These are phyloP conservation scores for Colletotrichum lindemuthianum DNA, from an alignment of 2,329 filamentous ascomycete genomes.

Conservation along the genomic window DNA sequence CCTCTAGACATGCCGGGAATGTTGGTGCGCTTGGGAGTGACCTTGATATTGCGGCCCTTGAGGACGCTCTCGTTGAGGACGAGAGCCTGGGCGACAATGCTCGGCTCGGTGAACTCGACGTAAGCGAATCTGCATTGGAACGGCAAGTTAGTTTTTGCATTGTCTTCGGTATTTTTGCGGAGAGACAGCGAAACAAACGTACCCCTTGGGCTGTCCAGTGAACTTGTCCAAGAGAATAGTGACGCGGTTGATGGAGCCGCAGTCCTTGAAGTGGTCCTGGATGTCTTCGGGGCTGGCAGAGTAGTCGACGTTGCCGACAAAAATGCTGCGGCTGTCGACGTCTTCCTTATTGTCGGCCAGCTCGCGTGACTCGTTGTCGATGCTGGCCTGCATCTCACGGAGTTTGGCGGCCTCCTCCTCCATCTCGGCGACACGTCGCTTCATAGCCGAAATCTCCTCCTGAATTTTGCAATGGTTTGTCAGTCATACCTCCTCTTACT, in stretches of 20 bases:
- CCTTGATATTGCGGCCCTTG: slow-evolving; percentile 94
- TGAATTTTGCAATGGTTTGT: slow-evolving; percentile 42
- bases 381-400: slow-evolving; percentile 84
- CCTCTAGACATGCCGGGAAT: slow-evolving; percentile 93
- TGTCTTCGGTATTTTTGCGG: neutral
- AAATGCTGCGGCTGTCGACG: slow-evolving; percentile 93
- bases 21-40: slow-evolving; percentile 94
- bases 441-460: slow-evolving; percentile 90
- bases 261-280: slow-evolving; percentile 97
- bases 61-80: slow-evolving; percentile 97
- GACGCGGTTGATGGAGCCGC: slow-evolving; percentile 96
- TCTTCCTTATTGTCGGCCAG: slow-evolving; percentile 89
- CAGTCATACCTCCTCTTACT: slow-evolving; percentile 37
- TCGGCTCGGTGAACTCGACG: slow-evolving; percentile 96
- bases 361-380: slow-evolving; percentile 87
- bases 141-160: neutral
- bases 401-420: slow-evolving; percentile 89
- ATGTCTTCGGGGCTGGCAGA: slow-evolving; percentile 97
- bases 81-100: slow-evolving; percentile 89
- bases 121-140: slow-evolving; percentile 82
- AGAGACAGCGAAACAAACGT: slow-evolving; percentile 48
- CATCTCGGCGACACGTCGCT: slow-evolving; percentile 87
- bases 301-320: slow-evolving; percentile 99
- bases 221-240: slow-evolving; percentile 99
- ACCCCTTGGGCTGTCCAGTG: slow-evolving; percentile 99